A percentile compares a stretch with the other conserved stretches of the same genome.
Conservation (phyloP, 129 eudicot genomes). For the Logfia minima region DNA sequence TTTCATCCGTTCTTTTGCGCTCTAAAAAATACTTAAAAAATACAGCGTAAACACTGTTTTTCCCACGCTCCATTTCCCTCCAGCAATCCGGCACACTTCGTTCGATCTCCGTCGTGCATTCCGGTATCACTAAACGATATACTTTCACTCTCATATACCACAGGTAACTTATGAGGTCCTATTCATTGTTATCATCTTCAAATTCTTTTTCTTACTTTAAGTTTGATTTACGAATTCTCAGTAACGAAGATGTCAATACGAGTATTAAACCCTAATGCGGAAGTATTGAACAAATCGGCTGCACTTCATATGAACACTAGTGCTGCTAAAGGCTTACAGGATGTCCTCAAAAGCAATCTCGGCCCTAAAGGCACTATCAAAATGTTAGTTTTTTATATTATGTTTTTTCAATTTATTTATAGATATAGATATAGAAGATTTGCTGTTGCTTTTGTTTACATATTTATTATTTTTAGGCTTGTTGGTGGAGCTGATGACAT, state of each 20-base stretch:
- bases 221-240: not conserved
- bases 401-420: not conserved
- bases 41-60: too few species aligned
- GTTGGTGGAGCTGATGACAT: slow-evolving; percentile 99
- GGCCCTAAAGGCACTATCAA: slow-evolving; percentile 93
- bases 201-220: not conserved
- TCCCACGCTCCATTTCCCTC: not conserved
- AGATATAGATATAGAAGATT: not conserved
- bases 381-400: slow-evolving; percentile 35
- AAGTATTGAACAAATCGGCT: slow-evolving; percentile 83
- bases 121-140: not conserved
- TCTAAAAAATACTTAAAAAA: too few species aligned
- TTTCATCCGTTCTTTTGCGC: too few species aligned
- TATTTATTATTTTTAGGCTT: slow-evolving; percentile 52
- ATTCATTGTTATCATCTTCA: not conserved
- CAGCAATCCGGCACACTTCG: not conserved
- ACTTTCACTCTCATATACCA: not conserved
- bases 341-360: slow-evolving; percentile 92
- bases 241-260: slow-evolving; percentile 62
- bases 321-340: too few species aligned
- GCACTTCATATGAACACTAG: slow-evolving; percentile 90
- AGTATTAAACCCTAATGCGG: slow-evolving; percentile 84
- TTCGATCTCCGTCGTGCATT: not conserved
- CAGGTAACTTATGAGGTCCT: not conserved
- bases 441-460: not conserved